phyloP scores from a whole-genome alignment of 2,329 filamentous ascomycete genomes.

The Dendrostoma leiphaemia region DNA sequence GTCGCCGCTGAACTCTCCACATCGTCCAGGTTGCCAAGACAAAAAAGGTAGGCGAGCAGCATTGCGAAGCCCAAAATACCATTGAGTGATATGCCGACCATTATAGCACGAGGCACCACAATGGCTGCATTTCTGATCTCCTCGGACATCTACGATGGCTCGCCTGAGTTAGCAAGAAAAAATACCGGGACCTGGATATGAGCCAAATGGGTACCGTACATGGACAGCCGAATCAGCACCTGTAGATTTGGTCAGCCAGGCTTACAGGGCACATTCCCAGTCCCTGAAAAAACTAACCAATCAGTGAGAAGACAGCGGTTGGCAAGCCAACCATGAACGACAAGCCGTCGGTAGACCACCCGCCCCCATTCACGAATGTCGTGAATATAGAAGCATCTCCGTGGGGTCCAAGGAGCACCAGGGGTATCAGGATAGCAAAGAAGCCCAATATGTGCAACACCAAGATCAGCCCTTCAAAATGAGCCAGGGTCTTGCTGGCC shows the following conservation, averaged over 20 bases:
- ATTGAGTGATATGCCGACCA: constrained; percentile 48
- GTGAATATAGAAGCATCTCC: no score
- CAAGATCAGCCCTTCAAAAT: constrained; percentile 24
- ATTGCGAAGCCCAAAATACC: constrained; percentile 53
- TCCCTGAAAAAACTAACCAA: no score
- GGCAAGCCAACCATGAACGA: constrained; percentile 44
- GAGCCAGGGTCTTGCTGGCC: constrained; percentile 21
- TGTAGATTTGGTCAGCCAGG: no score
- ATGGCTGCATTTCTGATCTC: constrained; percentile 46
- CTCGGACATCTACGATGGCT: constrained; percentile 45
- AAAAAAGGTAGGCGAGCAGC: constrained; percentile 55
- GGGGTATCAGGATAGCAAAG: constrained; percentile 35
- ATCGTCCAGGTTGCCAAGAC: constrained; percentile 44
- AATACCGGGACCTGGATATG: no score
- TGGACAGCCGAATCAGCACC: constrained; percentile 33
- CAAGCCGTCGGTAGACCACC: constrained; percentile 40
- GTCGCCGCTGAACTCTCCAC: constrained; percentile 31
- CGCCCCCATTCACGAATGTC: constrained; percentile 41
- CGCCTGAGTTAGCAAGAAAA: no score
- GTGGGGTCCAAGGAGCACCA: constrained; percentile 37
- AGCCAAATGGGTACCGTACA: no score
- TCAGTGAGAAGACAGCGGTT: constrained; percentile 31
- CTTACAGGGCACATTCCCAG: no score
- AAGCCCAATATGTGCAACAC: constrained; percentile 36
- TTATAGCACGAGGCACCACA: constrained; percentile 49